Evolutionary conservation across 345 rosid genomes (phyloP).

Genomic region (Kandelia obovata): DNA sequence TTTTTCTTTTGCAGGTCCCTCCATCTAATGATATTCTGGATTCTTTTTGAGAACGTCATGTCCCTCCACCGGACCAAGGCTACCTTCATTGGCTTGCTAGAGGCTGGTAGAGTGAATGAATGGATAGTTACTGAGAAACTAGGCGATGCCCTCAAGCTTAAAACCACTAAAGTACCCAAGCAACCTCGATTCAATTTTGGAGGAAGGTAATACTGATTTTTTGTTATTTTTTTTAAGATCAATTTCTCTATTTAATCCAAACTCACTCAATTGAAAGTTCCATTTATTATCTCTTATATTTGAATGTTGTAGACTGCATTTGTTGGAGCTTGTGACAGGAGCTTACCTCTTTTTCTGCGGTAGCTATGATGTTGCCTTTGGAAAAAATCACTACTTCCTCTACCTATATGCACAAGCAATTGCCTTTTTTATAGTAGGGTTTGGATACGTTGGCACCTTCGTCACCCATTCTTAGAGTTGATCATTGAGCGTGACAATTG

Average conservation of each 20-base stretch:
- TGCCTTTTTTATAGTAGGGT: slow-evolving; percentile 75
- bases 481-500: background rate
- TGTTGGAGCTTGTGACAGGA: slow-evolving; percentile 72
- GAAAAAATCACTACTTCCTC: slow-evolving; percentile 61
- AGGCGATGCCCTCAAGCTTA: slow-evolving; percentile 69
- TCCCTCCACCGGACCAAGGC: slow-evolving; percentile 89
- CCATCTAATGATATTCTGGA: slow-evolving; percentile 86
- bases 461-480: slow-evolving; percentile 37
- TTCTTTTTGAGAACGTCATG: slow-evolving; percentile 95
- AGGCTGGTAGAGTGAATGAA: slow-evolving; percentile 84
- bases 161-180: slow-evolving; percentile 47
- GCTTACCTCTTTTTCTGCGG: slow-evolving; percentile 70
- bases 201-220: slow-evolving; percentile 49
- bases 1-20: slow-evolving; percentile 49
- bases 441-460: slow-evolving; percentile 70
- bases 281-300: background rate
- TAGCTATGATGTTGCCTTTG: slow-evolving; percentile 55
- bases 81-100: slow-evolving; percentile 80
- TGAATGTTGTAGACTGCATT: slow-evolving; percentile 44
- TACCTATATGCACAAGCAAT: slow-evolving; percentile 70
- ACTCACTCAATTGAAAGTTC: background rate
- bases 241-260: background rate
- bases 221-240: background rate
- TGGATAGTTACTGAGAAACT: slow-evolving; percentile 97
- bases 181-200: slow-evolving; percentile 58